Evolutionary conservation across 352 stramenopile species (phyloP).

Genomic region (Globisporangium rhizosaccharum): DNA sequence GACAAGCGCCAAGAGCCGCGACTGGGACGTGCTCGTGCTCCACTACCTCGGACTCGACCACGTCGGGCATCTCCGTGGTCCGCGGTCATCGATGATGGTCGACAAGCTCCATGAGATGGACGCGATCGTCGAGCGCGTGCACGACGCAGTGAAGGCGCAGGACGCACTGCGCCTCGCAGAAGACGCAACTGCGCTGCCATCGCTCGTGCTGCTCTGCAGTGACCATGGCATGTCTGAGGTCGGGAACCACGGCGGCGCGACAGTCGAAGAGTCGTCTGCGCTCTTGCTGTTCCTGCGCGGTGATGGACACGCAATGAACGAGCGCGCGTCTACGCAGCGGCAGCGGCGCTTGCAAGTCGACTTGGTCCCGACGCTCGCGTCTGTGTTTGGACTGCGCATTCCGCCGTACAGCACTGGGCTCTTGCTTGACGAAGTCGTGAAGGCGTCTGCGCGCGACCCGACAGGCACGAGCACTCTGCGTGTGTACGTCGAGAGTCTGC

Average conservation of each 20-base stretch:
- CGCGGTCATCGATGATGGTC: conserved; percentile 69
- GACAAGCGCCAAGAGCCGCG: conserved; percentile 45
- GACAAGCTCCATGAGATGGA: conserved; percentile 87
- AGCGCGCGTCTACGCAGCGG: conserved; percentile 6
- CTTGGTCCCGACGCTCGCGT: conserved; percentile 76
- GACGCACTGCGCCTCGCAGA: conserved; percentile 30
- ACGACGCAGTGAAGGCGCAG: conserved; percentile 51
- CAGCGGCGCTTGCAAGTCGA: conserved; percentile 62
- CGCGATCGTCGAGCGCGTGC: conserved; percentile 48
- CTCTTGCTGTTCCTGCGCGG: conserved; percentile 72
- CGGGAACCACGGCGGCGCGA: conserved; percentile 83
- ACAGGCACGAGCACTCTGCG: too few species aligned
- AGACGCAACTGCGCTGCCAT: conserved; percentile 25
- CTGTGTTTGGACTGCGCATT: conserved; percentile 67
- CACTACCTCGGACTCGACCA: conserved; percentile 88
- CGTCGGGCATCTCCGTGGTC: conserved; percentile 74
- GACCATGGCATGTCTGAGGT: conserved; percentile 89
- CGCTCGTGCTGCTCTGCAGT: conserved; percentile 77
- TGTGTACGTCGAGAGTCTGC: conserved; percentile 25
- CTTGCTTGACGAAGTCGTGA: conserved; percentile 57
- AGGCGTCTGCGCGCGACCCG: conserved; percentile 14
- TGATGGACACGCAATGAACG: conserved; percentile 23
- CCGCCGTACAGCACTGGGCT: conserved; percentile 58
- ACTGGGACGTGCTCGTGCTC: conserved; percentile 84
- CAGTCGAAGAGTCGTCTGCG: conserved; percentile 77